These are phyloP conservation scores for Phlegmacium glaucopus DNA, from an alignment of 768 basidiomycete species.

Conservation along the genomic window DNA sequence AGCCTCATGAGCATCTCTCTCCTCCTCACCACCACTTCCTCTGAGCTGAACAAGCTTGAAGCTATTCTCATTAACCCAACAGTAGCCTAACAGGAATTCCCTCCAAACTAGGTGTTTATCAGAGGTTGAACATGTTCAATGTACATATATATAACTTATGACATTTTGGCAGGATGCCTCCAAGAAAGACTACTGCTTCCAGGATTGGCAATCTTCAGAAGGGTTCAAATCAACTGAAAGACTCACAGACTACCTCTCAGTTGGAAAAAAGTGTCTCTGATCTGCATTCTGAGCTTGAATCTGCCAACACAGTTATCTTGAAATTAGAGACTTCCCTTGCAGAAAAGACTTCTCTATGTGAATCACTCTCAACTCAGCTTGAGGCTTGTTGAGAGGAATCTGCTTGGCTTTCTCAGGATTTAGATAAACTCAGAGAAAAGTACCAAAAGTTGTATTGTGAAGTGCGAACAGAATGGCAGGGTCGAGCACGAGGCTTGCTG, in stretches of 20 bases:
- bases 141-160: no score
- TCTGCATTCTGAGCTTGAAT: neutral
- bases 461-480: neutral
- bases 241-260: neutral
- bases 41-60: no score
- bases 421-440: neutral
- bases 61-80: no score
- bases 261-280: neutral
- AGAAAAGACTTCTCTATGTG: neutral
- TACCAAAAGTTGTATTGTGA: neutral
- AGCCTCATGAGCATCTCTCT: no score
- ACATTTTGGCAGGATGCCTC: no score
- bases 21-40: no score
- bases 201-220: no score
- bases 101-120: no score
- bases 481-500: neutral
- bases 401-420: neutral
- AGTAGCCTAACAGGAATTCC: no score
- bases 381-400: neutral
- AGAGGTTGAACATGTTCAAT: no score
- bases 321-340: conserved; percentile 7
- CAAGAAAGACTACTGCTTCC: no score
- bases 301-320: conserved; percentile 26
- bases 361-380: conserved; percentile 1
- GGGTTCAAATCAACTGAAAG: neutral